Evolutionary conservation across 345 rosid species (phyloP), one percentile per base, ranked within the genome.

Genomic region (Brassica nigra): DNA sequence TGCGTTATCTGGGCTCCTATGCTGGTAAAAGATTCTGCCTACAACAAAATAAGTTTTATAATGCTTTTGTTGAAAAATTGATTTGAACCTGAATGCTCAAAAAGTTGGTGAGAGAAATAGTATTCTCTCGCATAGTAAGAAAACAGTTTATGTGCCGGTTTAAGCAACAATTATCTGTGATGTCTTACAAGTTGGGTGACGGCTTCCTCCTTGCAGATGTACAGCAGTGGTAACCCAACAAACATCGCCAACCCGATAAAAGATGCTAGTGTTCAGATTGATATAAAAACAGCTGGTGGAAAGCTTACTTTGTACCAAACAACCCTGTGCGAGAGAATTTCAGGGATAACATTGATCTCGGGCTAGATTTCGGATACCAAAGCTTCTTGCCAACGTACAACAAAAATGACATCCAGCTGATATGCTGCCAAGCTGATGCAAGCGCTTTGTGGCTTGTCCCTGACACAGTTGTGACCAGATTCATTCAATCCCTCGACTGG

Each of bases 1-100:
- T 91, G 92, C 70, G 97, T 91, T 70, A 93, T 95, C 75, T 95
- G 99, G 99, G 94, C 99, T 73, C 99, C 99, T 64, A 95, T 95
- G 99, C 93, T 95, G 96, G 99, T 95, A 74, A 66, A 34, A 36
- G 2, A 34, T 65, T 70, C 71, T 74, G 29, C 74, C 10, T 20
- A 62, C 66, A 30, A 33, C 66, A 33, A 39, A 44, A 62, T 15
- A 73, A 68, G 8, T 31, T 67, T 67, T 49, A 31, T 34, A 59
- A 23, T 8, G 28, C 63, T 14, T 47, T 47, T 14, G 55, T 47
- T 47, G 55, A 12, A 47, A 47, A 14, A 14, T 47, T 47, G 5
- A 47, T 47, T 47, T 47, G 6, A 47, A 47, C 55, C 14, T 23
- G 15, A 61, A 68, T 15, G 10, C 49, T 42, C 66, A 18, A 66